Evolutionary conservation across 495 filamentous ascomycete species (phyloP).

Genomic region (Trichoderma gamsii): DNA sequence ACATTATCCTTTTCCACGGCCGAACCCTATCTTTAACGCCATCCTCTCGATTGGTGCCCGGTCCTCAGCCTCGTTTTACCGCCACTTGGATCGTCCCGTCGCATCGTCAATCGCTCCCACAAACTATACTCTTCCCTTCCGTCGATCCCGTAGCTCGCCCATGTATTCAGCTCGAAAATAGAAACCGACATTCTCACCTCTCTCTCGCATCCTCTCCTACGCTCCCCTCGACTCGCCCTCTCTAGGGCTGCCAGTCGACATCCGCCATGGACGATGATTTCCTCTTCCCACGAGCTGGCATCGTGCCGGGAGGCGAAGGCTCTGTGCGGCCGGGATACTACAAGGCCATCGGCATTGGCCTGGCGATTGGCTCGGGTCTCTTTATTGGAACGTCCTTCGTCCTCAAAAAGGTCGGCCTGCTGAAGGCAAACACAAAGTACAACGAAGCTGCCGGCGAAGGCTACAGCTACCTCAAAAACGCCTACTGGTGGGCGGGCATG

Average conservation of each 20-base stretch:
- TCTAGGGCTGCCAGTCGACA: not conserved
- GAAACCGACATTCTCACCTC: not conserved
- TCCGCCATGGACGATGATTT: slow-evolving; percentile 9
- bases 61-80: not conserved
- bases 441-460: slow-evolving; percentile 94
- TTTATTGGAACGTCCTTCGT: slow-evolving; percentile 97
- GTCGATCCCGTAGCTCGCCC: slow-evolving; percentile 3
- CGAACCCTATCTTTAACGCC: not conserved
- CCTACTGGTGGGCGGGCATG: slow-evolving; percentile 96
- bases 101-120: not conserved
- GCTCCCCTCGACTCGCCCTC: not conserved
- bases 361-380: slow-evolving; percentile 81
- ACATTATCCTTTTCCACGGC: not conserved
- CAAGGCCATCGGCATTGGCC: slow-evolving; percentile 81
- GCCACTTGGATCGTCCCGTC: not conserved
- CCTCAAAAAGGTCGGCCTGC: slow-evolving; percentile 83
- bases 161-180: not conserved
- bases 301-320: slow-evolving; percentile 18
- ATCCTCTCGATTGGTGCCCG: not conserved
- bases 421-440: slow-evolving; percentile 93
- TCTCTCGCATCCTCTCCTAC: not conserved
- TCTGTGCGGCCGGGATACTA: slow-evolving; percentile 46
- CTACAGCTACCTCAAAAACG: slow-evolving; percentile 96
- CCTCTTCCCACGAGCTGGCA: slow-evolving; percentile 1
- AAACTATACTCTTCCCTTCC: not conserved